phyloP scores from a whole-genome alignment of 352 stramenopile genomes.

The Phytophthora fragariaefolia region DNA sequence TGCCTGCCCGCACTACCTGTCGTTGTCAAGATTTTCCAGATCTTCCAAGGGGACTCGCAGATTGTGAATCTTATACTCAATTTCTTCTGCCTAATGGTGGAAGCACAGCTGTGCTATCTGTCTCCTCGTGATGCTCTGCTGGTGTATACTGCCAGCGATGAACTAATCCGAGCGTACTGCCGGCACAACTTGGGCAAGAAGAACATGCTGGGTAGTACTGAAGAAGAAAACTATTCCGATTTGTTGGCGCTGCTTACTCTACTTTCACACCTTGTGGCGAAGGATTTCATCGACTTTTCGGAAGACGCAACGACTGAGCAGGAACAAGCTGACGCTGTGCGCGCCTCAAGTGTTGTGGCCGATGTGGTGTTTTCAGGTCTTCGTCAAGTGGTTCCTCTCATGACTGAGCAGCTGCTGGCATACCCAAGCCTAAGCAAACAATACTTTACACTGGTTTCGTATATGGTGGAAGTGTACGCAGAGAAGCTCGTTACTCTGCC shows the following conservation, averaged over 20 bases:
- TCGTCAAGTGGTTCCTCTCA: constrained; percentile 88
- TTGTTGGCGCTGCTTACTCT: constrained; percentile 79
- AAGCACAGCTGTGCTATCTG: constrained; percentile 84
- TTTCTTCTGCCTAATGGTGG: constrained; percentile 85
- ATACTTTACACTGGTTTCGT: constrained; percentile 90
- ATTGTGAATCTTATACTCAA: constrained; percentile 75
- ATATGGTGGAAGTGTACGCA: constrained; percentile 88
- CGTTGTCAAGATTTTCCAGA: constrained; percentile 77
- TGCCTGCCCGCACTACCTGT: constrained; percentile 73
- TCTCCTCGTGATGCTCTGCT: constrained; percentile 68
- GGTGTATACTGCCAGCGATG: constrained; percentile 76
- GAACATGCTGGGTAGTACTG: constrained; percentile 62
- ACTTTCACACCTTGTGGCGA: constrained; percentile 79
- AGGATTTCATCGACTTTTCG: constrained; percentile 89
- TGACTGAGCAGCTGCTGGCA: constrained; percentile 89
- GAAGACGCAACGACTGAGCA: constrained; percentile 69
- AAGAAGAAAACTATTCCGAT: constrained; percentile 84
- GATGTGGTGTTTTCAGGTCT: constrained; percentile 91
- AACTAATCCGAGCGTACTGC: constrained; percentile 75
- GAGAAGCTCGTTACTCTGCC: constrained; percentile 75
- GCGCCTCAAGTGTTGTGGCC: constrained; percentile 71
- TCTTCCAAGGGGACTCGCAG: constrained; percentile 77
- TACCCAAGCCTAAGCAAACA: constrained; percentile 88
- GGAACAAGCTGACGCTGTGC: constrained; percentile 60
- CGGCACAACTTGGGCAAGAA: constrained; percentile 75